Evolutionary conservation across 2,329 filamentous ascomycete genomes (phyloP).

Genomic region (Pseudocercospora macadamiae): DNA sequence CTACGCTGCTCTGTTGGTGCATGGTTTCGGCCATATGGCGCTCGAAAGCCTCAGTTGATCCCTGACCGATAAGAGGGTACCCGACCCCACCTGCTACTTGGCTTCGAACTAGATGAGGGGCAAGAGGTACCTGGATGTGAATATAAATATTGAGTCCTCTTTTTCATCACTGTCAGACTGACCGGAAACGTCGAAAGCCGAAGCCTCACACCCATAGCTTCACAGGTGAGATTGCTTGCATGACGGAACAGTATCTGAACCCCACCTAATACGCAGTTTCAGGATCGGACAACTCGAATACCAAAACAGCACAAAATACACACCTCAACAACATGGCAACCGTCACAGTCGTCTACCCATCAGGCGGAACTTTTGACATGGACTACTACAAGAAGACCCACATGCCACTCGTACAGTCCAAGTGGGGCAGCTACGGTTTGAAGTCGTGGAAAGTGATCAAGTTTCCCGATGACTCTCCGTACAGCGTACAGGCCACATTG

Average conservation of each 20-base stretch:
- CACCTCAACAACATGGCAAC: conserved; percentile 21
- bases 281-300: no score
- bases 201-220: no score
- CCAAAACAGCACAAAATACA: background rate
- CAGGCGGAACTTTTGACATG: conserved; percentile 43
- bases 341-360: conserved; percentile 40
- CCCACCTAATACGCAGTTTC: no score
- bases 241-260: no score
- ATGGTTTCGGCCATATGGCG: conserved; percentile 5
- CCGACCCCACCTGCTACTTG: background rate
- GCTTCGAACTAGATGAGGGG: background rate
- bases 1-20: background rate
- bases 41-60: conserved; percentile 1
- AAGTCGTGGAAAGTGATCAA: conserved; percentile 39
- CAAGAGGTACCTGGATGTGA: background rate
- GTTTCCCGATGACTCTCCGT: conserved; percentile 35
- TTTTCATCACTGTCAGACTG: background rate
- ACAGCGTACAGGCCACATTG: conserved; percentile 40
- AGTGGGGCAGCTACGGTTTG: conserved; percentile 38
- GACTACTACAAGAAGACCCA: conserved; percentile 44
- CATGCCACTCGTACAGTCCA: conserved; percentile 42
- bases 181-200: no score
- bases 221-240: no score
- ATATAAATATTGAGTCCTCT: conserved; percentile 11
- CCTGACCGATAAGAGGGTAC: conserved; percentile 4